phyloP scores from a whole-genome alignment of 108 stramenopile species.

The Skeletonema grethae region DNA sequence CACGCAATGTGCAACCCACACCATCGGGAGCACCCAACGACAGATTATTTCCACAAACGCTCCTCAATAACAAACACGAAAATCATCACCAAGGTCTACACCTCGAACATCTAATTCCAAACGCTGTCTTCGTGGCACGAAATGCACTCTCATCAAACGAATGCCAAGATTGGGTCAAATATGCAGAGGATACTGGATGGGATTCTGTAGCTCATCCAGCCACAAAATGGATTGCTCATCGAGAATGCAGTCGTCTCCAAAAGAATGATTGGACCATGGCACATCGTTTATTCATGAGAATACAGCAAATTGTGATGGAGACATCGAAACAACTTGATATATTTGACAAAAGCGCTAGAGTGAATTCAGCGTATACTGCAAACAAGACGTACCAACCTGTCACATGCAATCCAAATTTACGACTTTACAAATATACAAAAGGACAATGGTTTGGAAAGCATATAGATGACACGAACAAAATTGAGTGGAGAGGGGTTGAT shows the following conservation, averaged over 20 bases:
- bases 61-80: not conserved
- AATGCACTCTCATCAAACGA: slow-evolving; percentile 62
- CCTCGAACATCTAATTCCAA: slow-evolving; percentile 25
- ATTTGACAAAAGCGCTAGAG: slow-evolving; percentile 24
- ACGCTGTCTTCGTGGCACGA: slow-evolving; percentile 47
- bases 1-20: not conserved
- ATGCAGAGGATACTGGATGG: slow-evolving; percentile 60
- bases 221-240: slow-evolving; percentile 72
- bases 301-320: slow-evolving; percentile 21
- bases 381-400: slow-evolving; percentile 49
- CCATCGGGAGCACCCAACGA: not conserved
- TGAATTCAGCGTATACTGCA: slow-evolving; percentile 29
- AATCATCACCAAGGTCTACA: not conserved
- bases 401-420: slow-evolving; percentile 85
- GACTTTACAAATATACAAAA: slow-evolving; percentile 81
- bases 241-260: slow-evolving; percentile 74
- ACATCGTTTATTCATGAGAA: slow-evolving; percentile 49
- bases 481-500: slow-evolving; percentile 14
- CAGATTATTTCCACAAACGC: not conserved
- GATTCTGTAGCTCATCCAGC: slow-evolving; percentile 63
- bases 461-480: slow-evolving; percentile 68
- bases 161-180: slow-evolving; percentile 83
- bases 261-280: slow-evolving; percentile 51
- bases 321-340: slow-evolving; percentile 34
- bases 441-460: slow-evolving; percentile 89